phyloP scores from a whole-genome alignment of 306 rosid genomes.

The Cucumis melo region DNA sequence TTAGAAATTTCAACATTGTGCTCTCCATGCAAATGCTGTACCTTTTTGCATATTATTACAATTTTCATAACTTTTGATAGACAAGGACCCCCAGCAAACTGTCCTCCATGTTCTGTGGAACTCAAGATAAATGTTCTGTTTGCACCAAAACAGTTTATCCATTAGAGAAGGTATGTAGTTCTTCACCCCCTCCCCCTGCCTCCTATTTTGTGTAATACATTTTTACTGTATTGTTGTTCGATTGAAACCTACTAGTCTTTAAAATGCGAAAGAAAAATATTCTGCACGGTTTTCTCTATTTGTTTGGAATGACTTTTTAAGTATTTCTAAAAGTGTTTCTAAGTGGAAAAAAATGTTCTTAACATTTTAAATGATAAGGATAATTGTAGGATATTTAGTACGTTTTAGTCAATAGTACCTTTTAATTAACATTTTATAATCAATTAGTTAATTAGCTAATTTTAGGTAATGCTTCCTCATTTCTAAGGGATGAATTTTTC shows the following conservation, averaged over 20 bases:
- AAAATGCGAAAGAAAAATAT: conserved; percentile 22
- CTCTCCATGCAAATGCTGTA: neutral
- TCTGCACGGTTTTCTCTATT: neutral
- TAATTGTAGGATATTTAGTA: too few species aligned
- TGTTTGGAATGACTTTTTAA: neutral
- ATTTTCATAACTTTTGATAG: conserved; percentile 20
- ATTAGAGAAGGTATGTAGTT: conserved; percentile 62
- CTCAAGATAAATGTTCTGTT: conserved; percentile 73
- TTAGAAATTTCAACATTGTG: neutral
- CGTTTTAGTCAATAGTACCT: too few species aligned
- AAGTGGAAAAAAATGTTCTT: too few species aligned
- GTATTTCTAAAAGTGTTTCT: neutral
- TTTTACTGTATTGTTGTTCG: neutral
- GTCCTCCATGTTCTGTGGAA: conserved; percentile 81
- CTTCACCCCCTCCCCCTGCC: neutral
- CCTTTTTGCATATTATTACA: neutral
- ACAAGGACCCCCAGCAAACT: conserved; percentile 66
- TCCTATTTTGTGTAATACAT: too few species aligned
- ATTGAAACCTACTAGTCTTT: conserved; percentile 26
- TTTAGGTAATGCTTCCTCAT: too few species aligned
- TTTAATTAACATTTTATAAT: too few species aligned
- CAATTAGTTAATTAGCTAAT: too few species aligned
- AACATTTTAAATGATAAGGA: too few species aligned
- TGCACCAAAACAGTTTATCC: conserved; percentile 93
- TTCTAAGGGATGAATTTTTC: too few species aligned